Conservation (phyloP, 495 filamentous ascomycete genomes). For the Hypomontagnella submonticulosa region DNA sequence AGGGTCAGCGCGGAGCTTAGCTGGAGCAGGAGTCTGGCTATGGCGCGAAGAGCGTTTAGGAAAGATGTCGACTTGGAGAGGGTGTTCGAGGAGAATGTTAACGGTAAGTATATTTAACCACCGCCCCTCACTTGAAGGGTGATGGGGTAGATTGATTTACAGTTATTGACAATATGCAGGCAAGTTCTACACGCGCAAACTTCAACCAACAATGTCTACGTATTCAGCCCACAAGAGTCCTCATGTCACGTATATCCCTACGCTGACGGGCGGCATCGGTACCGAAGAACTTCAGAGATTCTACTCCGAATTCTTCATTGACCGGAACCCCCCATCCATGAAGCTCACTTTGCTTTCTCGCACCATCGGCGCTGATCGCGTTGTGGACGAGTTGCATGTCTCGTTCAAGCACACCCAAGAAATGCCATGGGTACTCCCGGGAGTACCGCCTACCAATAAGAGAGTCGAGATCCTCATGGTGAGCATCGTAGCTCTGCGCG, state of each 20-base stretch:
- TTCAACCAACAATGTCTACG: constrained; percentile 62
- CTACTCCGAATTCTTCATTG: constrained; percentile 74
- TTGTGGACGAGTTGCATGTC: constrained; percentile 58
- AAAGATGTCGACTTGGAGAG: constrained; percentile 69
- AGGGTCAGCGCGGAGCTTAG: constrained; percentile 58
- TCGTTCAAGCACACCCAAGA: constrained; percentile 73
- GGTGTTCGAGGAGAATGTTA: constrained; percentile 68
- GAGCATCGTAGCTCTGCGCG: constrained; percentile 66
- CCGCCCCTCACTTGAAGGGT: too few species aligned
- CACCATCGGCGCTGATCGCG: constrained; percentile 61
- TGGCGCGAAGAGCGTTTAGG: constrained; percentile 64
- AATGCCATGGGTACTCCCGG: constrained; percentile 79
- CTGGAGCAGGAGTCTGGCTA: constrained; percentile 60
- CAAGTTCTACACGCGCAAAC: constrained; percentile 60
- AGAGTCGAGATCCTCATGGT: constrained; percentile 47
- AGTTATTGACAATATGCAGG: constrained; percentile 36
- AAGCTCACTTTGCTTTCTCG: constrained; percentile 72
- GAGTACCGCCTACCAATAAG: constrained; percentile 68
- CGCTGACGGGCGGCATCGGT: constrained; percentile 73
- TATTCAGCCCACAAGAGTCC: constrained; percentile 63
- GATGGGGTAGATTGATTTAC: constrained; percentile 1
- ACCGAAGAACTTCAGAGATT: constrained; percentile 71
- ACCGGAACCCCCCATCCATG: constrained; percentile 68
- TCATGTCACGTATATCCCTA: constrained; percentile 61
- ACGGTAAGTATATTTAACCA: too few species aligned